These are phyloP conservation scores for Aphanomyces invadans DNA, from an alignment of 352 stramenopile genomes.

Conservation along the genomic window DNA sequence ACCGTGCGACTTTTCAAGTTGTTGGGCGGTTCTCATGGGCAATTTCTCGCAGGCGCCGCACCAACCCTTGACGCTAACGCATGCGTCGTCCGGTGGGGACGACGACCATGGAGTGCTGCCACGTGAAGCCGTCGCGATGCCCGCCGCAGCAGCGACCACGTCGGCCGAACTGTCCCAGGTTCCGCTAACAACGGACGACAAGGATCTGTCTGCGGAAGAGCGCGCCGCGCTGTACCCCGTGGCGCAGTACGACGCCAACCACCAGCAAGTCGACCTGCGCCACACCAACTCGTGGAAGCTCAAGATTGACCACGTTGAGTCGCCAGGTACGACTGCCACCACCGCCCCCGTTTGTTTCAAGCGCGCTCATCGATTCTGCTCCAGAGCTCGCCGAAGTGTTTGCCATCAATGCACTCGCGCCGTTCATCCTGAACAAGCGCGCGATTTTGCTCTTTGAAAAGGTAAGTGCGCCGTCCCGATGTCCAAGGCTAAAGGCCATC, in stretches of 20 bases:
- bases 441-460: conserved; percentile 54
- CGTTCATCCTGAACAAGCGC: conserved; percentile 91
- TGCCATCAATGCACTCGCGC: conserved; percentile 91
- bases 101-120: too few species aligned
- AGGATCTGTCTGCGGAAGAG: conserved; percentile 42
- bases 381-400: conserved; percentile 74
- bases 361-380: not conserved
- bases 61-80: not conserved
- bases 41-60: not conserved
- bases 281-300: conserved; percentile 89
- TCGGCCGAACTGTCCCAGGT: conserved; percentile 88
- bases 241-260: conserved; percentile 85
- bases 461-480: too few species aligned
- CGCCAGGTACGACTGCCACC: conserved; percentile 13
- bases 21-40: too few species aligned
- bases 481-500: too few species aligned
- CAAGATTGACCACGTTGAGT: conserved; percentile 65
- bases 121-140: not conserved
- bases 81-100: not conserved
- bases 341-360: too few species aligned
- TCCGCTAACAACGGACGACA: conserved; percentile 78
- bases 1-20: not conserved
- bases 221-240: conserved; percentile 46
- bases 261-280: conserved; percentile 89
- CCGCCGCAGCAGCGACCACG: conserved; percentile 35